Evolutionary conservation across 148 eudicot genomes (phyloP).

Genomic region (Beta vulgaris): DNA sequence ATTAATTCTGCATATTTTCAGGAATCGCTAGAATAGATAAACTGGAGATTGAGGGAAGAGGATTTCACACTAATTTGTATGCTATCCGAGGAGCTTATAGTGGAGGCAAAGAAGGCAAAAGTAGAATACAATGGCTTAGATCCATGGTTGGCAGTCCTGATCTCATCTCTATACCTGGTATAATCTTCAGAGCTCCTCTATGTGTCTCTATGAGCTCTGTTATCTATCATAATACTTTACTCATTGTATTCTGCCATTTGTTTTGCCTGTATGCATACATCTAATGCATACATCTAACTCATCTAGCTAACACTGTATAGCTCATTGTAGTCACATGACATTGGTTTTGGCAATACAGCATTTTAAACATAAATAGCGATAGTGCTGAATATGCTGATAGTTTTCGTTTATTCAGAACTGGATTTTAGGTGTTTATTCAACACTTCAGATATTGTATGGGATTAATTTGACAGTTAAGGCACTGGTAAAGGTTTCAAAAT

Average conservation of each 20-base stretch:
- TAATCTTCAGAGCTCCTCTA: background rate
- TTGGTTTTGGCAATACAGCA: background rate
- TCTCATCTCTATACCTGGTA: constrained; percentile 94
- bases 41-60: constrained; percentile 98
- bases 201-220: background rate
- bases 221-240: constrained; percentile 41
- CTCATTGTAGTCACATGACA: background rate
- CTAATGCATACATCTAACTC: background rate
- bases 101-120: constrained; percentile 95
- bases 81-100: constrained; percentile 84
- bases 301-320: background rate
- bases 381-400: background rate
- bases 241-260: background rate
- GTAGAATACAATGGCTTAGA: constrained; percentile 98
- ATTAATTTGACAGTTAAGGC: background rate
- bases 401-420: background rate
- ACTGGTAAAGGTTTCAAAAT: background rate
- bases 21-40: constrained; percentile 84
- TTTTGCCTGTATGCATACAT: too few species aligned
- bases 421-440: background rate
- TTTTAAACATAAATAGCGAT: background rate
- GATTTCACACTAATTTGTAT: constrained; percentile 94
- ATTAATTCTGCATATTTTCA: constrained; percentile 27
- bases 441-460: background rate
- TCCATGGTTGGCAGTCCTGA: constrained; percentile 99